These are phyloP conservation scores for Paecilomyces sp. DNA, from an alignment of 2,329 filamentous ascomycete genomes.

Conservation along the genomic window DNA sequence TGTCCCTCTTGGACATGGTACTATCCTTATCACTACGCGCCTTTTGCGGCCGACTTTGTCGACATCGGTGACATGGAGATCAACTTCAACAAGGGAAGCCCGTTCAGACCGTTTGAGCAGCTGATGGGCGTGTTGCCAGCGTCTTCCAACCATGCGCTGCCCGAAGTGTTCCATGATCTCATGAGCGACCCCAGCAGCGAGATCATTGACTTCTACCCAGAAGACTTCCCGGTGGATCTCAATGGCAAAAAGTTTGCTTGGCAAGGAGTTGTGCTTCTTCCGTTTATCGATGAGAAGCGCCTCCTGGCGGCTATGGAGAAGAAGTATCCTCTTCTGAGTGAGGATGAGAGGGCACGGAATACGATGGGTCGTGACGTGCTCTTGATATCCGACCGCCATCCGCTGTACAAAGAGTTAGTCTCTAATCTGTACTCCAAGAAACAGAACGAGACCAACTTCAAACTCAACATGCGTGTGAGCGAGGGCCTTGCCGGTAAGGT, in stretches of 20 bases:
- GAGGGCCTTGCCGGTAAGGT: conserved; percentile 74
- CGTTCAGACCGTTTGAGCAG: conserved; percentile 91
- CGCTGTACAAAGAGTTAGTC: conserved; percentile 78
- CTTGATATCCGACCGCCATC: conserved; percentile 74
- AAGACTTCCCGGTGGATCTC: conserved; percentile 85
- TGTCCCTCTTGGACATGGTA: conserved; percentile 99
- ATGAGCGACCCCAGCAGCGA: conserved; percentile 85
- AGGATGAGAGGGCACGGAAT: conserved; percentile 74
- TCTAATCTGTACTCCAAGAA: conserved; percentile 89
- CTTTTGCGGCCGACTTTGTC: conserved; percentile 91
- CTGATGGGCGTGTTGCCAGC: conserved; percentile 96
- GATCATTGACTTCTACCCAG: conserved; percentile 96
- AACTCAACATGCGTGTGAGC: conserved; percentile 66
- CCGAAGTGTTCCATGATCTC: conserved; percentile 76
- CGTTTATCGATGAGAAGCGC: conserved; percentile 91
- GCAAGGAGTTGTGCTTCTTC: conserved; percentile 89
- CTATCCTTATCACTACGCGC: conserved; percentile 96
- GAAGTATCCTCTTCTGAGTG: conserved; percentile 71
- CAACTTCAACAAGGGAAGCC: conserved; percentile 72
- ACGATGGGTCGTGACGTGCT: conserved; percentile 72
- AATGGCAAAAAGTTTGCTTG: conserved; percentile 99
- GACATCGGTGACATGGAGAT: conserved; percentile 73
- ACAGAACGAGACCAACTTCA: conserved; percentile 58
- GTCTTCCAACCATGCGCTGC: conserved; percentile 84
- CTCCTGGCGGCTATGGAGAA: conserved; percentile 74